Base-by-base conservation (phyloP, 371 early-diverging fungal genomes). In the Syncephalastrum monosporum region DNA sequence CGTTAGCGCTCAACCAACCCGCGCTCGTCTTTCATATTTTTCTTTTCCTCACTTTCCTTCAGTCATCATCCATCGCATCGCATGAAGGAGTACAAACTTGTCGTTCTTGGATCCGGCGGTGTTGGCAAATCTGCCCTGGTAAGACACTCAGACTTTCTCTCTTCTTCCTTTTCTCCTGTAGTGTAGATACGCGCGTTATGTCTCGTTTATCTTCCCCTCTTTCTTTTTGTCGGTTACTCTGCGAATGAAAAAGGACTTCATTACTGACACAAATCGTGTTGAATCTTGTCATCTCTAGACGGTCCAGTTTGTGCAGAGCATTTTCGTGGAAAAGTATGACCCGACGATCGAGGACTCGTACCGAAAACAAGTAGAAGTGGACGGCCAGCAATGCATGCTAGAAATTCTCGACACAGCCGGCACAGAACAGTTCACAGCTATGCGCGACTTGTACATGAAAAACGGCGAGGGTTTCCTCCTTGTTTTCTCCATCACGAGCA, bases 341-440 rank as follows among this genome's bases (percentile, higher is more conserved):
- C 93, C 94, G 24, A 92, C 93, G 2, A 94, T 94, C 59, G 94
- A 94, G 69, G 94, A 94, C 67, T 90, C 90, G 29, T 94, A 92
- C 69, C 80, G 93, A 57, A 92, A 92, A 65, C 91, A 91, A 63
- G 88, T 92, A 25, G 92, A 92, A 68, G 87, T 94, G 17, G 94
- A 92, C 60, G 86, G 85, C 27, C 85, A 88, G 55, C 90, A 89
- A 68, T 92, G 91, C 65, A 89, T 92, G 89, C 80, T 94, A 42
- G 94, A 94, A 67, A 91, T 94, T 56, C 75, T 94, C 46, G 94
- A 94, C 73, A 94, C 94, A 24, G 94, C 94, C 42, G 89, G 89
- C 24, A 86, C 84, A 59, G 94, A 94, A 69, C 94, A 92, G 75
- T 92, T 92, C 59, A 92, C 93, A 38, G 93, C 93, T 3, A 92